phyloP scores from a whole-genome alignment of 2,329 filamentous ascomycete species.

The Colletotrichum gloeosporioides region DNA sequence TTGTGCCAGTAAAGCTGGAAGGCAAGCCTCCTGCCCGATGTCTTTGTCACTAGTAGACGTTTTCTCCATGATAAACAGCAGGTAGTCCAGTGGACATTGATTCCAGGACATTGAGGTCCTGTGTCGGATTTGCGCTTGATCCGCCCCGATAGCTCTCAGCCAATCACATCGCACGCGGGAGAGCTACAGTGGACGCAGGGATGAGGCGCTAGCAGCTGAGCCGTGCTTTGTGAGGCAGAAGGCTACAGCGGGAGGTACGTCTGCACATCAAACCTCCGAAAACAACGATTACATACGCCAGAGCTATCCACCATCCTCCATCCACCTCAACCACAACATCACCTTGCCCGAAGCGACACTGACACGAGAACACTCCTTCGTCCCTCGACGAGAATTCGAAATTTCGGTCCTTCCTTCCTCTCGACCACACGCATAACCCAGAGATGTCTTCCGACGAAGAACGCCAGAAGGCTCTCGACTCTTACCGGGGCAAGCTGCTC shows the following conservation, averaged over 20 bases:
- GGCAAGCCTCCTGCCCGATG: neutral
- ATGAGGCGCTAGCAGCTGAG: slow-evolving; percentile 11
- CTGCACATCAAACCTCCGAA: slow-evolving; percentile 17
- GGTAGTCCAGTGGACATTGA: neutral
- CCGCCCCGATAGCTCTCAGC: neutral
- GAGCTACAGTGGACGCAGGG: slow-evolving; percentile 14
- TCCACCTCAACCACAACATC: neutral
- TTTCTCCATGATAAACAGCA: neutral
- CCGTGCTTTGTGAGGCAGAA: slow-evolving; percentile 14
- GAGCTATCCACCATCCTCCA: slow-evolving; percentile 10
- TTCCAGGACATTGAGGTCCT: neutral
- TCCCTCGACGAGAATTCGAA: neutral
- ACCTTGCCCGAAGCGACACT: neutral
- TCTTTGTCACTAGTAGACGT: neutral
- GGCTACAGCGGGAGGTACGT: slow-evolving; percentile 22
- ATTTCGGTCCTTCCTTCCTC: neutral
- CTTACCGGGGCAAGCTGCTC: slow-evolving; percentile 82
- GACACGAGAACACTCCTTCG: neutral
- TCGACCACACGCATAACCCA: neutral
- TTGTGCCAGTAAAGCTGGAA: neutral
- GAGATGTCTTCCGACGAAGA: slow-evolving; percentile 61
- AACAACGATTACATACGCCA: slow-evolving; percentile 21
- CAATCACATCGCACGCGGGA: neutral
- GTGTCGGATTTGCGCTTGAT: neutral
- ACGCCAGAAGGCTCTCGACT: slow-evolving; percentile 73